Evolutionary conservation across 179 eudicot genomes (phyloP), one percentile per base, ranked within the genome.

Genomic region (Silene vulgaris): DNA sequence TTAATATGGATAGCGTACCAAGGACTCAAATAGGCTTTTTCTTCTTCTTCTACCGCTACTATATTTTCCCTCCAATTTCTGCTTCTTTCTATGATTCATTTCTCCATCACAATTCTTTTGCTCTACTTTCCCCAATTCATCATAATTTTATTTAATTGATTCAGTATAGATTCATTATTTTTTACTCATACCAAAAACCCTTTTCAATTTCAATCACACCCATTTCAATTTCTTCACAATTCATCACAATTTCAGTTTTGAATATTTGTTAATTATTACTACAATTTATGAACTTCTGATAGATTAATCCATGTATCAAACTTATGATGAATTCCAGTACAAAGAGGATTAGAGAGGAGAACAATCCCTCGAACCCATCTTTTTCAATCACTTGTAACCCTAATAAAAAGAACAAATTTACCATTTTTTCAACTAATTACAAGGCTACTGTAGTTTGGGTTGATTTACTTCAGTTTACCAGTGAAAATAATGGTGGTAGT

Each of bases 391-490:
- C 17, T 13, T 40, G 50, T 43, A 12, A 16, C 20, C 71, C 20
- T 7, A 71, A 30, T 21, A 70, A 70, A 32, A 77, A 64, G 75
- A 72, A 77, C 54, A 77, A 75, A 67, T 30, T 29, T n/a, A 3
- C 65, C 16, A 8, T 48, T 17, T 23, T 63, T 48, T 21, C 54
- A 6, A 28, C 21, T 14, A 80, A 78, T n/a, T 59, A 67, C 4
- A 76, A 56, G 72, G 52, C 29, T 28, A 66, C 69, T 29, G 50
- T 67, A 1, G 78, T 75, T 56, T 80, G 73, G 80, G n/a, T 85
- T 75, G 83, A 82, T 72, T 62, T 85, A 72, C 71, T 79, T 71
- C 73, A 75, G 64, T 43, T 40, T 69, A 65, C 0, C 69, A 32
- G 61, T 57, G 74, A 77, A n/a, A 13, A 73, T 76, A 45, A 37